phyloP scores from a whole-genome alignment of 441 rosid species.

The Flueggea neowawraea region DNA sequence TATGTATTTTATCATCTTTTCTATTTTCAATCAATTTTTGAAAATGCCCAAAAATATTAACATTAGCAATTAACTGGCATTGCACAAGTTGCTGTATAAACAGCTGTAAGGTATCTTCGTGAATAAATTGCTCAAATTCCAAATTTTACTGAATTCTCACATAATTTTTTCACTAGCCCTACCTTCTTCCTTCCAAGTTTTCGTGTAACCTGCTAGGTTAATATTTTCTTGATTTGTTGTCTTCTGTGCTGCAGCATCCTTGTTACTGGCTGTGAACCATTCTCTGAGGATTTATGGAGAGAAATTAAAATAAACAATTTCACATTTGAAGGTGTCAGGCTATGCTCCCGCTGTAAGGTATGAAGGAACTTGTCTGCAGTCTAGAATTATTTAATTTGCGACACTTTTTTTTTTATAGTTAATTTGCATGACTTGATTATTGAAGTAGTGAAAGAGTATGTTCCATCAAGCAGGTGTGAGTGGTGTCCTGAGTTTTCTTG shows the following conservation, averaged over 20 bases:
- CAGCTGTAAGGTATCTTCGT: neutral
- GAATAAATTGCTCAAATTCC: neutral
- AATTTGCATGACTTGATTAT: too few relatives aligned
- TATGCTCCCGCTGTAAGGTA: conserved; percentile 52
- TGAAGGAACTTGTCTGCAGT: neutral
- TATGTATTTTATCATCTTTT: conserved; percentile 22
- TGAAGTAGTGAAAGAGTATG: too few relatives aligned
- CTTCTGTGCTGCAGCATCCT: conserved; percentile 51
- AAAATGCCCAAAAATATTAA: too few relatives aligned
- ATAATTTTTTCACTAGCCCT: neutral
- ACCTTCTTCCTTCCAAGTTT: neutral
- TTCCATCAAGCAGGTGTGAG: too few relatives aligned
- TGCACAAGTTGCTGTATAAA: neutral
- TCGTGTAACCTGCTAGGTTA: too few relatives aligned
- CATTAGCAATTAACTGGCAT: too few relatives aligned
- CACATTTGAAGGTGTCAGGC: conserved; percentile 58
- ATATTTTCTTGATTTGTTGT: conserved; percentile 9
- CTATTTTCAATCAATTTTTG: neutral
- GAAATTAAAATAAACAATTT: conserved; percentile 50
- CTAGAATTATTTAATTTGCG: too few relatives aligned
- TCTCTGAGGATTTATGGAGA: conserved; percentile 80
- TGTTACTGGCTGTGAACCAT: conserved; percentile 76
- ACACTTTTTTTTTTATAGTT: too few relatives aligned
- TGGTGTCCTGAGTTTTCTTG: conserved; percentile 27
- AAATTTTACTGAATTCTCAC: neutral